Conservation (phyloP, 73 alveolate genomes). For the Tetrahymena elliotti region DNA sequence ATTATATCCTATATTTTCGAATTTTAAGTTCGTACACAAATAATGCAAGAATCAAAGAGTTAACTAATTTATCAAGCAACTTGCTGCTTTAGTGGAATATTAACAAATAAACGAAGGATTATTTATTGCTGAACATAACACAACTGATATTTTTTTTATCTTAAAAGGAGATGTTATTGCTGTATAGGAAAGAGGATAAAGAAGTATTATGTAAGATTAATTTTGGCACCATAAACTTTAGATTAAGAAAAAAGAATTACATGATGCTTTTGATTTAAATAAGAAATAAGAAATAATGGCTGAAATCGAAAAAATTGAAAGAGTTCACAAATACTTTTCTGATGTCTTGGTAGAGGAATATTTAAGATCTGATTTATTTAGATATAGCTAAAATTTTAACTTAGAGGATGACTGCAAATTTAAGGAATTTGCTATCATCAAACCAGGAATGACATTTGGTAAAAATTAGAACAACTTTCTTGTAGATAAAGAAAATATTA, state of each 20-base stretch:
- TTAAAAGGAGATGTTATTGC: not conserved
- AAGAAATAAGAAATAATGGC: not conserved
- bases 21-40: not conserved
- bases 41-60: not conserved
- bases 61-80: not conserved
- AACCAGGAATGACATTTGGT: not conserved
- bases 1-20: not conserved
- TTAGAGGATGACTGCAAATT: not conserved
- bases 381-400: not conserved
- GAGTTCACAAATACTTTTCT: not conserved
- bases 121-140: not conserved
- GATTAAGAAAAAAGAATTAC: not conserved
- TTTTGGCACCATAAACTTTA: not conserved
- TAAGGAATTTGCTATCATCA: not conserved
- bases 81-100: not conserved
- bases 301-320: not conserved
- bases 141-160: not conserved
- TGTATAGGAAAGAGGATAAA: not conserved
- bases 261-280: not conserved
- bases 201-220: not conserved
- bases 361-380: not conserved
- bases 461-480: not conserved
- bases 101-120: not conserved
- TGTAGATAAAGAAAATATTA: not conserved
- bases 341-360: not conserved